Percentiles rank a stretch among this genome's conserved stretches.
These are phyloP conservation scores for Sicyos edulis DNA, from an alignment of 306 rosid genomes.

Conservation along the genomic window DNA sequence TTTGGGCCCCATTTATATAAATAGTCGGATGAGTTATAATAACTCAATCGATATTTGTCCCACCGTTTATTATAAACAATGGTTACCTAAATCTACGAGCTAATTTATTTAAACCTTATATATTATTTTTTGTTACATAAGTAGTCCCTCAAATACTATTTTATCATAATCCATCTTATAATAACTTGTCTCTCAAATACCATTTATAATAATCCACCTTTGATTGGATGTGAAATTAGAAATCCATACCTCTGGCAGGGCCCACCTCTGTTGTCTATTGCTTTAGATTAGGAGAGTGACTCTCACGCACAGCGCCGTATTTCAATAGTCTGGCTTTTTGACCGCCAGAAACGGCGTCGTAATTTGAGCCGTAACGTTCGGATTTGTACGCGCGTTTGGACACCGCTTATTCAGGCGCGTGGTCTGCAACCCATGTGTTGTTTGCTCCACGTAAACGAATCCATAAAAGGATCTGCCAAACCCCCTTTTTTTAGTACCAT, in stretches of 20 bases:
- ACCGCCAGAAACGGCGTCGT: not conserved
- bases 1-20: no score
- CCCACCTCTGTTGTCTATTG: not conserved
- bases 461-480: slow-evolving; percentile 8
- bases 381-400: not conserved
- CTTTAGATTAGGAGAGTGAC: not conserved
- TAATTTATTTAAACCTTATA: no score
- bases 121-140: no score
- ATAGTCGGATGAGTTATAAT: no score
- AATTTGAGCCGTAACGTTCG: not conserved
- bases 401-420: not conserved
- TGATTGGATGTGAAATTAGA: no score
- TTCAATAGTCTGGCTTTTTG: not conserved
- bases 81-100: no score
- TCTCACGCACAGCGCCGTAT: not conserved
- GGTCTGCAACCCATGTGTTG: not conserved
- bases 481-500: not conserved
- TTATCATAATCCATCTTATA: no score
- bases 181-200: no score
- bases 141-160: no score
- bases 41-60: no score
- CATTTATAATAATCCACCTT: no score
- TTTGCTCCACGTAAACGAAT: slow-evolving; percentile 13
- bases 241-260: not conserved
- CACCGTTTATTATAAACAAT: no score